Evolutionary conservation across 2,329 filamentous ascomycete genomes (phyloP), one percentile per base, ranked within the genome.

Genomic region (Xylariaceae sp.): DNA sequence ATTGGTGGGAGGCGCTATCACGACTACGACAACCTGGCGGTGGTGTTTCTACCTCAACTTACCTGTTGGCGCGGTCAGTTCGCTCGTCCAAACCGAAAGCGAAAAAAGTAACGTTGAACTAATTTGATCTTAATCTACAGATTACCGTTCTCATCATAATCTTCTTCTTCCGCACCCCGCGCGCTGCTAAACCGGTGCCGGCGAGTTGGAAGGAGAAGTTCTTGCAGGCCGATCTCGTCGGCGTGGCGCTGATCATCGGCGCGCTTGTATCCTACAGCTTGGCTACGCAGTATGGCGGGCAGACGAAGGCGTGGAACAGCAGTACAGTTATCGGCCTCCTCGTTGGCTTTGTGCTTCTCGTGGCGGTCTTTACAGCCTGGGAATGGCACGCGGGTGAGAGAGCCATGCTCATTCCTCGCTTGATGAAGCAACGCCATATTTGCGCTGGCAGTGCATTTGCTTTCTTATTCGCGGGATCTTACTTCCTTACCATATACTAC

Each of bases 261-360:
- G 73, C 72, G 55, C 47, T 73, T 1, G 48, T 72, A 2, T 57
- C 70, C 6, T 74, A 72, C 60, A 71, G 72, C 55, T 63, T 76
- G 0, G 73, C 74, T 0, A 67, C 75, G 44, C 75, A 73, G 66
- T 74, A 76, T 63, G 69, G 77, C 57, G 36, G 36, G 10, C 4
- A 20, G n/a, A 6, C 4, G 7, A 4, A 71, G 29, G 26, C 65
- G 1, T 74, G 72, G 70, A 60, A 50, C n/a, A 56, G 55, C 32
- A 62, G 59, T 7, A 63, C 60, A 16, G 64, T 72, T 36, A 67
- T 73, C 40, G 65, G 60, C 6, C 60, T 70, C 5, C 59, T 73
- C 13, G 64, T 69, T 33, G 57, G 66, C n/a, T 68, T 64, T 32
- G 57, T 46, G 13, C 44, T 67, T 9, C 60, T 70, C 10, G 47